These are phyloP conservation scores for Pestalotiopsis sp. DNA, from an alignment of 2,329 filamentous ascomycete species.

Conservation along the genomic window DNA sequence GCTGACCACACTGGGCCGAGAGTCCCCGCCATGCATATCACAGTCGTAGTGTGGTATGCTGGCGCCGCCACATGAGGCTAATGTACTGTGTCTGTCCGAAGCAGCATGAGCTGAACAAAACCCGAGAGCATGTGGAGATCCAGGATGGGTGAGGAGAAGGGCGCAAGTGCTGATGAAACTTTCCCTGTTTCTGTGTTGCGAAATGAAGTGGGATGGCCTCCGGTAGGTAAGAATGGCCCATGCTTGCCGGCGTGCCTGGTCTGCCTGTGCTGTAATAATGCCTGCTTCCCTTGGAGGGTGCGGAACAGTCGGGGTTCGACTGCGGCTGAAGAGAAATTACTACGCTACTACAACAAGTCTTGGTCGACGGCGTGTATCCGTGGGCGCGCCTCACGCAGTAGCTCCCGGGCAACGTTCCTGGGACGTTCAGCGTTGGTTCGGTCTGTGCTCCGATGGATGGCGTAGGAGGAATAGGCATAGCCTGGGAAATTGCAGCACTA, in stretches of 20 bases:
- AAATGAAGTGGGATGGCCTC: constrained; percentile 2
- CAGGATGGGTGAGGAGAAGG: neutral
- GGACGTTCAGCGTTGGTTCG: neutral
- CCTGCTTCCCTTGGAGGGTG: neutral
- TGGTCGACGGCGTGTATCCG: neutral
- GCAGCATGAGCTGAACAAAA: neutral
- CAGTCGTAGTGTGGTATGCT: neutral
- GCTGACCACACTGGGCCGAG: neutral
- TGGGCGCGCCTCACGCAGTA: neutral
- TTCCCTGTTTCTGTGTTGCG: constrained; percentile 5
- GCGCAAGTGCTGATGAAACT: neutral
- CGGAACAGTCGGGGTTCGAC: neutral
- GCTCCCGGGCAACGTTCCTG: neutral
- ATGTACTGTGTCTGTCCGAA: neutral
- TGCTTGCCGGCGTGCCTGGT: neutral
- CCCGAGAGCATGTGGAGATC: neutral
- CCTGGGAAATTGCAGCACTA: neutral
- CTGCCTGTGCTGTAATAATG: no score
- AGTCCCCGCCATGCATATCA: neutral
- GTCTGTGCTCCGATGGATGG: neutral
- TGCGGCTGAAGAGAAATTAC: neutral
- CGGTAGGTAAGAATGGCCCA: neutral
- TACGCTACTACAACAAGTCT: neutral
- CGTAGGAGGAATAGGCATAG: neutral
- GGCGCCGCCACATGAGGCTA: constrained; percentile 9